Evolutionary conservation across 371 early-diverging fungal species (phyloP), one percentile per base, ranked within the genome.

Genomic region (Nematocida parisii): DNA sequence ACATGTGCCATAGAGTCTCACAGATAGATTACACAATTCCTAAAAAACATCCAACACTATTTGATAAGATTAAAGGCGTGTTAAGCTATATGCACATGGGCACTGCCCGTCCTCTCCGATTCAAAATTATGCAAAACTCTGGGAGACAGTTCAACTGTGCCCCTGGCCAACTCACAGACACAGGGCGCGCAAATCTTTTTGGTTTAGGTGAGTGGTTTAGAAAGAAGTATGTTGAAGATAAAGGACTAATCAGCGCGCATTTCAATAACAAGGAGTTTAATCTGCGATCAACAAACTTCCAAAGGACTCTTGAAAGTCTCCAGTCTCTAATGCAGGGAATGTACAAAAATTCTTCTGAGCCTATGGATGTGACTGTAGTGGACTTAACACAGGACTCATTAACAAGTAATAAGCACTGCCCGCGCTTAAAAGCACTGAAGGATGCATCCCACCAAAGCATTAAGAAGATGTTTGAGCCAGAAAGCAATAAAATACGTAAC

Each of bases 271-370:
- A 60, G 57, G 71, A 77, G 57, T 77, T 77, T 46, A 7, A 66
- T 50, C 40, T 77, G 44, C 18, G 80, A 0, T 77, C 80, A 6
- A 77, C 80, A 40, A 77, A 77, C 57, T 77, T 77, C 70, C 80
- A 77, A 56, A 56, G 80, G 27, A 77, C 80, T 5, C 68, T 77
- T 13, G 80, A 77, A 58, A 77, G 80, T 50, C 80, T 77, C 2
- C 80, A 77, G 62, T 77, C 80, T 24, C 62, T 77, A 13, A 68
- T 77, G 68, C 80, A 77, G 62, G 80, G 80, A 13, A 70, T 77
- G 39, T 70, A 27, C 58, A 73, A 33, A 11, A 33, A 22, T n/a
- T 39, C 74, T 45, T 22, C 56, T 9, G 45, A 7, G 27, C 5
- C 22, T 4, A 67, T 77, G 42, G 60, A 77, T 42, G 70, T 77